Evolutionary conservation across 257 asterid genomes (phyloP).

Genomic region (Nicotiana paniculata): DNA sequence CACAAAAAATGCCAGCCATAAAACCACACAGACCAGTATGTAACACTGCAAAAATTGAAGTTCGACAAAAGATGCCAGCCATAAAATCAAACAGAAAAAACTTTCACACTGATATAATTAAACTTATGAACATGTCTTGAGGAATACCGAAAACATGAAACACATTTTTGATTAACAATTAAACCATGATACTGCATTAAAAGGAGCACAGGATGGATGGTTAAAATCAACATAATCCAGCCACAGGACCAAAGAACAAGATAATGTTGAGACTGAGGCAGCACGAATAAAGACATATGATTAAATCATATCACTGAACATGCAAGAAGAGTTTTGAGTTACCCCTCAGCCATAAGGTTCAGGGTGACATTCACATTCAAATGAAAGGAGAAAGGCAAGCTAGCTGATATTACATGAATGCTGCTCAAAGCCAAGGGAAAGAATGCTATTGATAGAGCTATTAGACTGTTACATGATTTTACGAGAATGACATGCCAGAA

Average conservation of each 20-base stretch:
- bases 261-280: background rate
- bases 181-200: background rate
- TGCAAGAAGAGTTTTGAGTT: background rate
- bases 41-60: constrained; percentile 7
- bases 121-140: background rate
- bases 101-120: background rate
- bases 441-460: background rate
- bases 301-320: background rate
- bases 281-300: background rate
- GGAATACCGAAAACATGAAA: background rate
- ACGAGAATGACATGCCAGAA: background rate
- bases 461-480: background rate
- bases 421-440: background rate
- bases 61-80: background rate
- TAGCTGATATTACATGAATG: background rate
- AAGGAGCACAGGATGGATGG: background rate
- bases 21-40: background rate
- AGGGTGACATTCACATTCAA: background rate
- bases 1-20: background rate
- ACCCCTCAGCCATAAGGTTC: background rate
- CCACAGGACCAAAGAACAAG: background rate
- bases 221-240: background rate
- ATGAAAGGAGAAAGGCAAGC: background rate
- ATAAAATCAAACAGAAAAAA: background rate
- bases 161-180: background rate